Conservation (phyloP, 2,329 filamentous ascomycete species). For the Herpotrichia juniperi region DNA sequence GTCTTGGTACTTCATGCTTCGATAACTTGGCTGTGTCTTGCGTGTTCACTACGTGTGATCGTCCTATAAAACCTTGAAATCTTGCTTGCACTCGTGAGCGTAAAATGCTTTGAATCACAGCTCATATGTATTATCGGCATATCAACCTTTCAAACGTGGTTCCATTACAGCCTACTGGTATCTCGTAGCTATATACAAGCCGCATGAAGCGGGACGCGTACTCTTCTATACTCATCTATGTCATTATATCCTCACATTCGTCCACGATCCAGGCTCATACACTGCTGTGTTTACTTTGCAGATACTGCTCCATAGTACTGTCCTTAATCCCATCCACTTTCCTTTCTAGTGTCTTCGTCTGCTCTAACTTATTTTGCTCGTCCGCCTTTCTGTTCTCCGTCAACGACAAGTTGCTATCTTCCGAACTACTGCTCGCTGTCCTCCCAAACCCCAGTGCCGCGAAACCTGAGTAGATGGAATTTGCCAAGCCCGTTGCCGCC, state of each 20-base stretch:
- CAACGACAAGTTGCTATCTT: constrained; percentile 6
- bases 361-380: not conserved
- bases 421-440: constrained; percentile 38
- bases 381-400: constrained; percentile 5
- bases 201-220: not conserved
- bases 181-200: not conserved
- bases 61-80: not conserved
- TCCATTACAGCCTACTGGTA: too few species aligned
- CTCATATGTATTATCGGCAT: not conserved
- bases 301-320: constrained; percentile 25
- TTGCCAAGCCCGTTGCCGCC: constrained; percentile 24
- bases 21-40: not conserved
- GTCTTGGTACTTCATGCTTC: constrained; percentile 3
- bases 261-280: constrained; percentile 54
- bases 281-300: constrained; percentile 39
- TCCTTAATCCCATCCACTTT: constrained; percentile 33
- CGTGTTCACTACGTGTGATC: not conserved
- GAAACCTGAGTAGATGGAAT: constrained; percentile 33
- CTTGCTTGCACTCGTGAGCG: not conserved
- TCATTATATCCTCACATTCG: not conserved
- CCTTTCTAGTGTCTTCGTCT: constrained; percentile 17
- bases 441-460: constrained; percentile 41
- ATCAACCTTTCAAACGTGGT: too few species aligned
- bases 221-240: not conserved
- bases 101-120: too few species aligned